These are phyloP conservation scores for Cryptosporidium baileyi DNA, from an alignment of 169 alveolate genomes.

Conservation along the genomic window DNA sequence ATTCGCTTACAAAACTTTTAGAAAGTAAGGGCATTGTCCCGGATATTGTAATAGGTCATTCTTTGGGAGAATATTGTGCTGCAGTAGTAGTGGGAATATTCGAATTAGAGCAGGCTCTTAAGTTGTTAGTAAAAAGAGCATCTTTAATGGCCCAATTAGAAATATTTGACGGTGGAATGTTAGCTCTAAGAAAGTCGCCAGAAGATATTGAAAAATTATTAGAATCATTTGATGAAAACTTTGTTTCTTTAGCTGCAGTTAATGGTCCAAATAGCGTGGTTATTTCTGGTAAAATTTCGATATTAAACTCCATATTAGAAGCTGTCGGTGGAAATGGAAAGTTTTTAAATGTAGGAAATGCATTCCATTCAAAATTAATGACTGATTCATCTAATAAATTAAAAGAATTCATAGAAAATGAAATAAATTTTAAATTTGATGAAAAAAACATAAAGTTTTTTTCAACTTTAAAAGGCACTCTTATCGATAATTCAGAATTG, in stretches of 20 bases:
- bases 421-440: neutral
- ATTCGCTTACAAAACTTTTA: constrained; percentile 43
- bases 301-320: neutral
- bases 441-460: neutral
- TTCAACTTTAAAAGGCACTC: constrained; percentile 18
- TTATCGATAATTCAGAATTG: neutral
- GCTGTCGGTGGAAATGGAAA: constrained; percentile 24
- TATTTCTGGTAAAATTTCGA: constrained; percentile 1
- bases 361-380: constrained; percentile 59
- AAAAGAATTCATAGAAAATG: constrained; percentile 40
- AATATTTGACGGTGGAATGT: constrained; percentile 21
- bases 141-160: neutral
- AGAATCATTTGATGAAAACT: neutral
- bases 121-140: constrained; percentile 4
- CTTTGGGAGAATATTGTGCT: constrained; percentile 79
- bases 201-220: neutral
- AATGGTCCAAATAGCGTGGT: constrained; percentile 58
- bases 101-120: constrained; percentile 15
- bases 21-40: constrained; percentile 60
- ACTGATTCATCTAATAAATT: neutral
- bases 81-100: constrained; percentile 76
- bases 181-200: constrained; percentile 32
- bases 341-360: constrained; percentile 16
- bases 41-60: constrained; percentile 76
- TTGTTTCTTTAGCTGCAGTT: constrained; percentile 40